phyloP scores from a whole-genome alignment of 768 basidiomycete species.

The Xerocomellus chrysenteron region DNA sequence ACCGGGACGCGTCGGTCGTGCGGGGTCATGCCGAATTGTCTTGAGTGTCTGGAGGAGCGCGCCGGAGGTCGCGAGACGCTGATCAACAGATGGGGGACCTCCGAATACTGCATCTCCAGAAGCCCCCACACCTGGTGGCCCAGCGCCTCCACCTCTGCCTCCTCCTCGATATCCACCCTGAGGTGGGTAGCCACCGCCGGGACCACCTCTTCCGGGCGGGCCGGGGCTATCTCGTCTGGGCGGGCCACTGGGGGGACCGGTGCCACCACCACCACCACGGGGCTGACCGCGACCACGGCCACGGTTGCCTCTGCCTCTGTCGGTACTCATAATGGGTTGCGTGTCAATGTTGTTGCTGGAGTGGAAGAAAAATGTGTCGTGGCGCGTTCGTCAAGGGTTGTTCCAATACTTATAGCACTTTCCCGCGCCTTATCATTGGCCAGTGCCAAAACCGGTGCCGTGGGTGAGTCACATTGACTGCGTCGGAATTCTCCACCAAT shows the following conservation, averaged over 20 bases:
- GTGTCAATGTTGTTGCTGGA: neutral
- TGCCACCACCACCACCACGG: neutral
- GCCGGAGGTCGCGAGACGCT: conserved; percentile 29
- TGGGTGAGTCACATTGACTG: neutral
- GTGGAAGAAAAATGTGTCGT: neutral
- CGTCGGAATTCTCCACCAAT: neutral
- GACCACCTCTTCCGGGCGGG: neutral
- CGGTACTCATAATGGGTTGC: conserved; percentile 11
- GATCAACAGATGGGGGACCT: conserved; percentile 33
- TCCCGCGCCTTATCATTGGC: neutral
- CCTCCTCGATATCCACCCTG: conserved; percentile 16
- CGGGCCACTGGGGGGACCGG: neutral
- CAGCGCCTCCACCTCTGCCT: conserved; percentile 25
- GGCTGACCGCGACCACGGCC: conserved; percentile 22
- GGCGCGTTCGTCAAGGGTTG: neutral
- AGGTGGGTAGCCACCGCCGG: conserved; percentile 5
- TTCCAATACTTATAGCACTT: conserved; percentile 5
- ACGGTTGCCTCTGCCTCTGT: conserved; percentile 12
- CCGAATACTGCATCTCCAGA: conserved; percentile 32
- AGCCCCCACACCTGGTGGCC: conserved; percentile 26
- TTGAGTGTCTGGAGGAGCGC: conserved; percentile 31
- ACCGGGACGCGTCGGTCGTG: conserved; percentile 46
- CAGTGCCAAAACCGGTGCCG: neutral
- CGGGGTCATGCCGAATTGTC: conserved; percentile 29
- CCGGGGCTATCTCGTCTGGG: neutral